These are phyloP conservation scores for Fusarium nematophilum DNA, from an alignment of 2,329 filamentous ascomycete genomes.

Conservation along the genomic window DNA sequence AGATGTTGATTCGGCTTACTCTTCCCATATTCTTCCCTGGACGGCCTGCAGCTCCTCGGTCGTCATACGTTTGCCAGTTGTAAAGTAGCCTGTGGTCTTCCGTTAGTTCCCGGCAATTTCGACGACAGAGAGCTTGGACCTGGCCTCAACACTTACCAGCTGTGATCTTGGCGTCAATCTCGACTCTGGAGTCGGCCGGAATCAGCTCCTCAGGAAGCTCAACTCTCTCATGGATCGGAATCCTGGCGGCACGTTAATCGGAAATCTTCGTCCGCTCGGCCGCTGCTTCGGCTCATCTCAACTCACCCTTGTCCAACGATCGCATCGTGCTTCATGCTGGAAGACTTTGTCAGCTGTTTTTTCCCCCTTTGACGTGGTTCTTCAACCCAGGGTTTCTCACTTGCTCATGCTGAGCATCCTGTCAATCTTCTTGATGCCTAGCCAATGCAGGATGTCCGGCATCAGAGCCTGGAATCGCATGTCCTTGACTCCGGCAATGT, in stretches of 20 bases:
- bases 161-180: conserved; percentile 98
- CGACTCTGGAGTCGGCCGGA: conserved; percentile 93
- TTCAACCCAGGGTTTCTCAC: conserved; percentile 59
- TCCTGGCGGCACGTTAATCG: conserved; percentile 56
- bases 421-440: conserved; percentile 98
- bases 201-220: conserved; percentile 95
- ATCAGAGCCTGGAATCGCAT: conserved; percentile 99
- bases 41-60: conserved; percentile 87
- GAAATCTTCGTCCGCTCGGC: conserved; percentile 5
- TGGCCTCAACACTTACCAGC: conserved; percentile 71
- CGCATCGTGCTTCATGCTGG: conserved; percentile 89
- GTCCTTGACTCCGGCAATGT: conserved; percentile 94
- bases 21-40: conserved; percentile 92
- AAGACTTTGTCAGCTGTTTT: conserved; percentile 42
- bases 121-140: conserved; percentile 4
- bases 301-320: conserved; percentile 82
- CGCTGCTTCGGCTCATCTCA: conserved; percentile 8
- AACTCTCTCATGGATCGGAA: conserved; percentile 88
- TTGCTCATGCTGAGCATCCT: conserved; percentile 99
- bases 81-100: conserved; percentile 73
- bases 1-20: conserved; percentile 56
- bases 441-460: conserved; percentile 98
- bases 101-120: conserved; percentile 34
- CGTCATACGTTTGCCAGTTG: conserved; percentile 89
- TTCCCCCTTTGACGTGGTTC: conserved; percentile 9